Evolutionary conservation across 2,329 filamentous ascomycete species (phyloP).

Genomic region (Ramularia endophylla): DNA sequence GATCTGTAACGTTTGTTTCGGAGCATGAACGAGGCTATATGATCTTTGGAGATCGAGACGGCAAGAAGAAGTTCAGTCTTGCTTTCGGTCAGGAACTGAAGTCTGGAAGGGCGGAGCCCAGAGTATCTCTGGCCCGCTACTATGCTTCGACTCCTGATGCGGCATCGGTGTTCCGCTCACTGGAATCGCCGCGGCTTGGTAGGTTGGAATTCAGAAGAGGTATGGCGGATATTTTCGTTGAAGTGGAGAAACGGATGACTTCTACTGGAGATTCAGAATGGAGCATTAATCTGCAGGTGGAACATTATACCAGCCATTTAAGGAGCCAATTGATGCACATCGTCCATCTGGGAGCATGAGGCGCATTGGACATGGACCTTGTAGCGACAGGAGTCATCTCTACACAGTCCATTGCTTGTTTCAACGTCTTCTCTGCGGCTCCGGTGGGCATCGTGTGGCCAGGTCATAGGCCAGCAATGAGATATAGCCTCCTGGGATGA

Average conservation of each 20-base stretch:
- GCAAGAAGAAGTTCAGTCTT: slow-evolving; percentile 14
- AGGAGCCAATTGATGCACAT: no score
- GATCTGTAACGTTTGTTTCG: slow-evolving; percentile 10
- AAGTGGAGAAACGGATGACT: slow-evolving; percentile 8
- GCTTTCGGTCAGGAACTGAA: slow-evolving; percentile 12
- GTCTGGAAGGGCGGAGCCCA: slow-evolving; percentile 11
- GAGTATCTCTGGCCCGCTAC: slow-evolving; percentile 11
- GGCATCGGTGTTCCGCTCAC: background rate
- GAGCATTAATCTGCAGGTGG: slow-evolving; percentile 10
- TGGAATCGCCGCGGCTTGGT: slow-evolving; percentile 6
- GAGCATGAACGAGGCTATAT: slow-evolving; percentile 16
- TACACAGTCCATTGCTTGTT: no score
- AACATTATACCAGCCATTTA: no score
- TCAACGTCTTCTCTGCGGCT: no score
- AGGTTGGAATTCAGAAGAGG: slow-evolving; percentile 16
- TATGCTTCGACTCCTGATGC: slow-evolving; percentile 5
- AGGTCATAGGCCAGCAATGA: no score
- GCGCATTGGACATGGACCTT: no score
- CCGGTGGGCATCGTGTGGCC: no score
- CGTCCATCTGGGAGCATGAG: no score
- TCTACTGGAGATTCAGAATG: slow-evolving; percentile 13
- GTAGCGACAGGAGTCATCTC: no score
- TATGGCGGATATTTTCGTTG: slow-evolving; percentile 9
- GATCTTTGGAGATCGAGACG: slow-evolving; percentile 12
- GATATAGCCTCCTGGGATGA: no score